Evolutionary conservation across 73 alveolate species (phyloP).

Genomic region (Diophrys sp.): DNA sequence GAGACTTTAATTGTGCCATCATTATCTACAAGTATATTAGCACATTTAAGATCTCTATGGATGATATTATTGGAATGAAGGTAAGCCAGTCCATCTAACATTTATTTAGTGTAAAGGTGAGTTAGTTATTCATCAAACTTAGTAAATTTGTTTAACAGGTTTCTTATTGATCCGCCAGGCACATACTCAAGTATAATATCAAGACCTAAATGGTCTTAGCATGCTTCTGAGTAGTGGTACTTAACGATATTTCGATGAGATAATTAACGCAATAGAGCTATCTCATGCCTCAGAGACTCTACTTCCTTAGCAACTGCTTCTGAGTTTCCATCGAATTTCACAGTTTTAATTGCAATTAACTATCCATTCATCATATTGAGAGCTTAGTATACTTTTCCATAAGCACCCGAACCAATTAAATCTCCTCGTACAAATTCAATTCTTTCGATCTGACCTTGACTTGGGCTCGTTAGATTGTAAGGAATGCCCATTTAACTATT

Average conservation of each 20-base stretch:
- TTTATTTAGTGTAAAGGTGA: conserved; percentile 59
- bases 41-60: conserved; percentile 82
- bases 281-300: conserved; percentile 12
- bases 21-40: conserved; percentile 71
- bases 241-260: conserved; percentile 69
- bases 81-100: conserved; percentile 71
- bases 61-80: conserved; percentile 63
- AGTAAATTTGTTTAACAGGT: conserved; percentile 5
- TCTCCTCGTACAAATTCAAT: conserved; percentile 47
- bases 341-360: conserved; percentile 21
- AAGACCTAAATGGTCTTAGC: conserved; percentile 33
- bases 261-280: conserved; percentile 31
- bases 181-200: conserved; percentile 74
- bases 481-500: no score
- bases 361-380: conserved; percentile 27
- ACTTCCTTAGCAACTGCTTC: conserved; percentile 4
- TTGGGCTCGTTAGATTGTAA: no score
- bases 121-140: conserved; percentile 52
- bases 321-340: conserved; percentile 8
- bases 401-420: conserved; percentile 57
- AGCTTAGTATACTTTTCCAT: conserved; percentile 57
- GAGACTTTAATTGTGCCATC: conserved; percentile 65
- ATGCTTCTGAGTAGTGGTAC: conserved; percentile 49
- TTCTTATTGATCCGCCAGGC: conserved; percentile 57
- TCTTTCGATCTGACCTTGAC: no score